Conservation (phyloP, 2,329 filamentous ascomycete species). For the Botrytis galanthina region DNA sequence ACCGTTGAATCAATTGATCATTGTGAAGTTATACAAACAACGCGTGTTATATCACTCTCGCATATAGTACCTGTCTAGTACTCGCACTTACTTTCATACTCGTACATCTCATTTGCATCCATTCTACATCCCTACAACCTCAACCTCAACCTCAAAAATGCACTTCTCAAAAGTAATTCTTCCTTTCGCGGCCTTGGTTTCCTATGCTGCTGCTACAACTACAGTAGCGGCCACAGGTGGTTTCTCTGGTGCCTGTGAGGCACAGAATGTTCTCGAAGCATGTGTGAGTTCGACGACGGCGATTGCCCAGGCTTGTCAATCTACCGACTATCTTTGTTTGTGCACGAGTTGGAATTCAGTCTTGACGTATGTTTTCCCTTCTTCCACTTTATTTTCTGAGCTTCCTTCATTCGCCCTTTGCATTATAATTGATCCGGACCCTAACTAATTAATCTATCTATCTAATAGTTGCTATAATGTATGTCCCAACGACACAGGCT, state of each 20-base stretch:
- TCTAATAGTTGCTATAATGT: constrained; percentile 58
- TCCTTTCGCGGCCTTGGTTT: constrained; percentile 33
- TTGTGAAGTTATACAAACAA: constrained; percentile 2
- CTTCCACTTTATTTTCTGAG: not conserved
- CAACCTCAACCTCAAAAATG: constrained; percentile 20
- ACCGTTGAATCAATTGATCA: not conserved
- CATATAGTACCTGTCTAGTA: not conserved
- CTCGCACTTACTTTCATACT: not conserved
- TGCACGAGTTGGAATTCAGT: constrained; percentile 55
- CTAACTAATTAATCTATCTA: not conserved
- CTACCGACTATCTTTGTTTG: constrained; percentile 48
- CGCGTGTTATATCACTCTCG: not conserved
- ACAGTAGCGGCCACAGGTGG: constrained; percentile 8
- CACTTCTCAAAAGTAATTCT: constrained; percentile 25
- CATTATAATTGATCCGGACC: not conserved
- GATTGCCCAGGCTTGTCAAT: constrained; percentile 39
- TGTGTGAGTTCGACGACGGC: constrained; percentile 41
- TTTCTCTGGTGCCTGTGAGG: constrained; percentile 35
- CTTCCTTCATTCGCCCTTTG: not conserved
- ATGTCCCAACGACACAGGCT: constrained; percentile 51
- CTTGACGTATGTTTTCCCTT: constrained; percentile 43
- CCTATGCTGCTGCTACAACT: constrained; percentile 32
- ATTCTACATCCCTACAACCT: not conserved
- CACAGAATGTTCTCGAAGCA: constrained; percentile 41
- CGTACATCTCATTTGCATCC: not conserved